These are phyloP conservation scores for Penicillium nucicola DNA, from an alignment of 495 filamentous ascomycete genomes.

Conservation along the genomic window DNA sequence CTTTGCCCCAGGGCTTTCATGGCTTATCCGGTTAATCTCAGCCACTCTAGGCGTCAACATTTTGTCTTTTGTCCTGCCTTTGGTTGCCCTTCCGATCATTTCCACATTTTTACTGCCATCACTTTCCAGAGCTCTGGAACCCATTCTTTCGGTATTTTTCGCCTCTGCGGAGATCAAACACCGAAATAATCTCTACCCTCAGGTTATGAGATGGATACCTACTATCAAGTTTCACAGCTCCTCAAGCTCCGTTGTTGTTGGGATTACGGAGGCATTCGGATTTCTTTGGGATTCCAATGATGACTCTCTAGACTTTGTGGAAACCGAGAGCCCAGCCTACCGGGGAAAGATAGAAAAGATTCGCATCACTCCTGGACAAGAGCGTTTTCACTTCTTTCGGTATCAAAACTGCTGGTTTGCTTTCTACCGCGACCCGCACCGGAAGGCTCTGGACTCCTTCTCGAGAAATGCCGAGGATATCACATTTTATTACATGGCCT, in stretches of 20 bases:
- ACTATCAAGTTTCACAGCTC: background rate
- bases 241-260: background rate
- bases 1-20: background rate
- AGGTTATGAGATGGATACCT: background rate
- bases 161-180: background rate
- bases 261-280: background rate
- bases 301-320: background rate
- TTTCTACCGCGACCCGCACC: too few relatives aligned
- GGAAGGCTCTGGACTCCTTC: too few relatives aligned
- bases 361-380: too few relatives aligned
- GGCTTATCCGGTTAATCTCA: background rate
- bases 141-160: background rate
- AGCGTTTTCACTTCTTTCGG: too few relatives aligned
- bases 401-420: too few relatives aligned
- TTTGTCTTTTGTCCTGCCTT: background rate
- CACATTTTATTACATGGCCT: too few relatives aligned
- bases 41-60: background rate
- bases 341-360: too few relatives aligned
- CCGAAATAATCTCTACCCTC: slow-evolving; percentile 2
- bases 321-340: background rate
- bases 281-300: background rate
- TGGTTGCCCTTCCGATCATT: background rate
- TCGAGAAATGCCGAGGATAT: too few relatives aligned
- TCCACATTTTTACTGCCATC: slow-evolving; percentile 1
- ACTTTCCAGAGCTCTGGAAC: background rate